phyloP scores from a whole-genome alignment of 2,329 filamentous ascomycete genomes.

The Xylaria sp. region DNA sequence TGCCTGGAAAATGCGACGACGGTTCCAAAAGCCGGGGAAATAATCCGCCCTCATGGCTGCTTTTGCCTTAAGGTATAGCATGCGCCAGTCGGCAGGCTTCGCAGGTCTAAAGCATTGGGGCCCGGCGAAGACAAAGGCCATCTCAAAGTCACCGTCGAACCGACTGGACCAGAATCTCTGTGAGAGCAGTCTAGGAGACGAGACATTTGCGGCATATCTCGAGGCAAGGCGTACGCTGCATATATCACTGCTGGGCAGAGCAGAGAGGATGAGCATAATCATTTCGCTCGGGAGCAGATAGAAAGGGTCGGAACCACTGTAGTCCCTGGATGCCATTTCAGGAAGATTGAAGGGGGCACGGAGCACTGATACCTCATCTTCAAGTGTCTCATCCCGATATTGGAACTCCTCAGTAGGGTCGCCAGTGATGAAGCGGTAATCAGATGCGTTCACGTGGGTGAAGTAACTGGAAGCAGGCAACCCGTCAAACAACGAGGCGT shows the following conservation, averaged over 20 bases:
- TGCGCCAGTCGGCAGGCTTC: conserved; percentile 23
- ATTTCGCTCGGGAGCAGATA: conserved; percentile 25
- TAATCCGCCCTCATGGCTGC: conserved; percentile 16
- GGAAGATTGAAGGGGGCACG: not conserved
- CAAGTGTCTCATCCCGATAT: conserved; percentile 11
- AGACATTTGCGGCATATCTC: conserved; percentile 16
- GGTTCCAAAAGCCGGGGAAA: conserved; percentile 25
- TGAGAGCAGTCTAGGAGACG: conserved; percentile 14
- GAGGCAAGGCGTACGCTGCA: conserved; percentile 25
- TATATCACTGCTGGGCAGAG: conserved; percentile 19
- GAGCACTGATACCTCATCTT: not conserved
- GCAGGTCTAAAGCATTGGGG: conserved; percentile 9
- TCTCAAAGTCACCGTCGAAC: conserved; percentile 22
- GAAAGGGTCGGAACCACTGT: conserved; percentile 18
- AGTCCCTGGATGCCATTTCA: not conserved
- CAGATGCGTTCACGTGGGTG: conserved; percentile 9
- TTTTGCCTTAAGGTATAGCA: conserved; percentile 21
- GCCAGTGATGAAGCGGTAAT: conserved; percentile 18
- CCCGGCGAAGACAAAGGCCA: conserved; percentile 28
- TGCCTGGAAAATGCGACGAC: conserved; percentile 21
- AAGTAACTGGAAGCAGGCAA: conserved; percentile 6
- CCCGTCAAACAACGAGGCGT: conserved; percentile 11
- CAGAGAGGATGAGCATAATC: conserved; percentile 19
- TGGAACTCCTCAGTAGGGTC: conserved; percentile 23
- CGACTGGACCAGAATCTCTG: conserved; percentile 29